phyloP scores from a whole-genome alignment of 2,329 filamentous ascomycete species.

The Botrytis aclada region DNA sequence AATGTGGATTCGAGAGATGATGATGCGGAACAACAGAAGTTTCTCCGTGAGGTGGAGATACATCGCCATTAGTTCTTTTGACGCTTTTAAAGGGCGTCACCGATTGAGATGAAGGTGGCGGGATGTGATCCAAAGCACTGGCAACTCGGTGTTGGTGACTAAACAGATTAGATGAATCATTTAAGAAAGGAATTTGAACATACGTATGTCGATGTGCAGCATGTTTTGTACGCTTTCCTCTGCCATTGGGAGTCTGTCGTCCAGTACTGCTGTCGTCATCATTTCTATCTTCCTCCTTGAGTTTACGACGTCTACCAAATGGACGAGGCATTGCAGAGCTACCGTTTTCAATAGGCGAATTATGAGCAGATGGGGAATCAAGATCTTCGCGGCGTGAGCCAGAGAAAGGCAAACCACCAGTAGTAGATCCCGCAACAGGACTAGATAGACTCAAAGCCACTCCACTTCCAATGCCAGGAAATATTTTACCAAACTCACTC shows the following conservation, averaged over 20 bases:
- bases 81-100: slow-evolving; percentile 48
- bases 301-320: slow-evolving; percentile 55
- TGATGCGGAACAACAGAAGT: slow-evolving; percentile 33
- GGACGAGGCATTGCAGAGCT: slow-evolving; percentile 39
- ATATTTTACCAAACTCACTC: slow-evolving; percentile 92
- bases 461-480: slow-evolving; percentile 82
- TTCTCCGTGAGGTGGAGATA: slow-evolving; percentile 44
- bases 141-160: slow-evolving; percentile 53
- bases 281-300: slow-evolving; percentile 69
- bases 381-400: slow-evolving; percentile 52
- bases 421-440: slow-evolving; percentile 48
- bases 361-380: slow-evolving; percentile 45
- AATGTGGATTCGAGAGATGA: slow-evolving; percentile 24
- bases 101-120: slow-evolving; percentile 44
- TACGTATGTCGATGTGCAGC: slow-evolving; percentile 25
- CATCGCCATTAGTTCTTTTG: slow-evolving; percentile 45
- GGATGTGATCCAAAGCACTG: slow-evolving; percentile 48
- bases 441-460: slow-evolving; percentile 50
- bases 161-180: slow-evolving; percentile 25
- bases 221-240: slow-evolving; percentile 68
- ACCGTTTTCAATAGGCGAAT: slow-evolving; percentile 40
- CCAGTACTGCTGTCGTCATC: slow-evolving; percentile 68
- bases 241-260: slow-evolving; percentile 55
- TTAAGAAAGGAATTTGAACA: slow-evolving; percentile 29
- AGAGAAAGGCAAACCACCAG: slow-evolving; percentile 50